Base-by-base conservation (phyloP, 306 rosid genomes). In the Acmispon strigosus region DNA sequence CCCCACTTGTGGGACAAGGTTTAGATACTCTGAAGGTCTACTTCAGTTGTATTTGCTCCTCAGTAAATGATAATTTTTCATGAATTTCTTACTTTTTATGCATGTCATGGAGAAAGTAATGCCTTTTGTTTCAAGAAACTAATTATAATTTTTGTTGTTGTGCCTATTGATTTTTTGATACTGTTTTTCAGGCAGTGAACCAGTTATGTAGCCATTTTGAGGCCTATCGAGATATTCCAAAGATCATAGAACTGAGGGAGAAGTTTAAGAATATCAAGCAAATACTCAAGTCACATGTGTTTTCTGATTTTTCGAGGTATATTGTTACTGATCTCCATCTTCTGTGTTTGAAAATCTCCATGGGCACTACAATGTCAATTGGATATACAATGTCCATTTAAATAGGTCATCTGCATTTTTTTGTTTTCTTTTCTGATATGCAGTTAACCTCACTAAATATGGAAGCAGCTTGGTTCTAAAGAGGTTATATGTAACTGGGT, bases 191-290 rank as follows among this genome's bases (percentile, higher is more conserved):
- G 99, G 99, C 99, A 18, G 99, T 94, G 81, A 94, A 94, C 82
- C 99, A 91, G 73, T 75, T 94, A 80, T 94, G 99, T 72, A 89
- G 92, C 76, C 99, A 94, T 84, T 94, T 94, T 79, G 99, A 94
- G 78, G 96, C 97, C 55, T 94, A 94, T 79, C 87, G 96, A 89
- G 97, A 94, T 85, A 83, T 90, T 82, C 97, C 90, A 2, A 94
- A 94, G 89, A 94, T 94, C 90, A 83, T 92, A 37, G 99, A 94
- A 77, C 97, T 94, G 73, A 80, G 97, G 77, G 99, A 94, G 90
- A 94, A 94, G 86, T 91, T 91, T 84, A 94, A 91, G 83, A 94
- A 91, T 74, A 94, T 94, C 86, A 94, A 91, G 87, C 95, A 91
- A 84, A 91, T 94, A 76, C 92, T 94, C 55, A 94, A 94, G 88